Conservation (phyloP, 176 grass and related monocot genomes). For the Stipa capillata region DNA sequence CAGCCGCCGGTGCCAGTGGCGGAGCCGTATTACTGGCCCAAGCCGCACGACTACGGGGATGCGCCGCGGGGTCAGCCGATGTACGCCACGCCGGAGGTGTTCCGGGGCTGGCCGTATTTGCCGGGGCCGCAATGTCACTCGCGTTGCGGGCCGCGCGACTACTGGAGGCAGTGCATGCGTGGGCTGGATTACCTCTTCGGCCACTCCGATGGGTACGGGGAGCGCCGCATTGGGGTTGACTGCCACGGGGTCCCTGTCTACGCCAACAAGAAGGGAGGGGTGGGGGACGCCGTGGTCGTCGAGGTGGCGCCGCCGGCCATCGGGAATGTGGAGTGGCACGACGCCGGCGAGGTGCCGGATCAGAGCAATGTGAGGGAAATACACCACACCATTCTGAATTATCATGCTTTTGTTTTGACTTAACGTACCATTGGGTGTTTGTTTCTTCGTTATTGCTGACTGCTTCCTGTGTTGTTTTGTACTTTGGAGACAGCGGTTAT, state of each 20-base stretch:
- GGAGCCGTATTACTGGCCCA: slow-evolving; percentile 49
- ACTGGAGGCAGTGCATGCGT: slow-evolving; percentile 62
- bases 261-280: slow-evolving; percentile 54
- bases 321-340: slow-evolving; percentile 36
- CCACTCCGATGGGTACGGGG: slow-evolving; percentile 77
- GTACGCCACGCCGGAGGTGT: slow-evolving; percentile 54
- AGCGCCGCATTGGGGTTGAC: slow-evolving; percentile 52
- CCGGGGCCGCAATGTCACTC: background rate
- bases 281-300: slow-evolving; percentile 38
- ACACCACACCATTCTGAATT: background rate
- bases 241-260: slow-evolving; percentile 60
- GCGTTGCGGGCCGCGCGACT: slow-evolving; percentile 30
- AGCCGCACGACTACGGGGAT: slow-evolving; percentile 51
- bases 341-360: background rate
- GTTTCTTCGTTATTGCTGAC: background rate
- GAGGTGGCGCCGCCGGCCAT: slow-evolving; percentile 42
- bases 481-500: slow-evolving; percentile 12
- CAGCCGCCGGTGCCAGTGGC: slow-evolving; percentile 3
- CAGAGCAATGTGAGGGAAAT: slow-evolving; percentile 43
- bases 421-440: background rate
- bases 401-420: background rate
- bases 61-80: background rate
- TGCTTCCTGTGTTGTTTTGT: background rate
- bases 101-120: slow-evolving; percentile 41
- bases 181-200: slow-evolving; percentile 86